A percentile compares a stretch with the other conserved stretches of the same genome.
phyloP scores from a whole-genome alignment of 345 rosid genomes.

The Melaleuca quinquenervia region DNA sequence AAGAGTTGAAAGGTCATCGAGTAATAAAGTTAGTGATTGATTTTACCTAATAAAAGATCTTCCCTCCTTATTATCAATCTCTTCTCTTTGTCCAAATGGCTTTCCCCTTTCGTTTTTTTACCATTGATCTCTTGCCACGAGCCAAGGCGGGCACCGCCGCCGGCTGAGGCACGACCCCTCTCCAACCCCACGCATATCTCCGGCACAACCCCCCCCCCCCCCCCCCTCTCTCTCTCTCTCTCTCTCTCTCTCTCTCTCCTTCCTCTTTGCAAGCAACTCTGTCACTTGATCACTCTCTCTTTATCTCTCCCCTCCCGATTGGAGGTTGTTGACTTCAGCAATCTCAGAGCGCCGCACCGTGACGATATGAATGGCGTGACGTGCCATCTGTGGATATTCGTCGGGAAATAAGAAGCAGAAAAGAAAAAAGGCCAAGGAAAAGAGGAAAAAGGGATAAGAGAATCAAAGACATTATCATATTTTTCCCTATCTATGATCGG shows the following conservation, averaged over 20 bases:
- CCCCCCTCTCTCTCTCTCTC: neutral
- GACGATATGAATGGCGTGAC: too few species aligned
- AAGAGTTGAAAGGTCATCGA: neutral
- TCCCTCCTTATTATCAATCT: neutral
- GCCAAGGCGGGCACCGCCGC: neutral
- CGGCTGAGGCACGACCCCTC: neutral
- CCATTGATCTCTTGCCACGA: rapidly evolving
- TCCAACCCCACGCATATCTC: neutral
- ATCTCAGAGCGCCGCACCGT: too few species aligned
- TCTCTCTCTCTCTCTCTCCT: neutral
- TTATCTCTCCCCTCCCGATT: too few species aligned
- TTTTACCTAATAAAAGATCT: neutral
- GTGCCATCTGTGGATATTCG: too few species aligned
- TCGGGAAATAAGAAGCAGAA: neutral
- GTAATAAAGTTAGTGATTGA: neutral
- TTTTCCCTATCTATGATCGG: neutral
- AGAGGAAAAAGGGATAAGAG: neutral
- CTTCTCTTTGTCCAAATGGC: neutral
- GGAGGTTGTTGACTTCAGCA: too few species aligned
- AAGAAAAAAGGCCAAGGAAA: neutral
- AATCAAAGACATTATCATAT: neutral
- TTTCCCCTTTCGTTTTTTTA: neutral
- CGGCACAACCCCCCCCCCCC: neutral
- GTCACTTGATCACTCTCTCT: too few species aligned
- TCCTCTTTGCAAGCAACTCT: too few species aligned